A percentile compares a stretch with the other conserved stretches of the same genome.
These are phyloP conservation scores for Didymella pomorum DNA, from an alignment of 2,329 filamentous ascomycete species.

Conservation along the genomic window DNA sequence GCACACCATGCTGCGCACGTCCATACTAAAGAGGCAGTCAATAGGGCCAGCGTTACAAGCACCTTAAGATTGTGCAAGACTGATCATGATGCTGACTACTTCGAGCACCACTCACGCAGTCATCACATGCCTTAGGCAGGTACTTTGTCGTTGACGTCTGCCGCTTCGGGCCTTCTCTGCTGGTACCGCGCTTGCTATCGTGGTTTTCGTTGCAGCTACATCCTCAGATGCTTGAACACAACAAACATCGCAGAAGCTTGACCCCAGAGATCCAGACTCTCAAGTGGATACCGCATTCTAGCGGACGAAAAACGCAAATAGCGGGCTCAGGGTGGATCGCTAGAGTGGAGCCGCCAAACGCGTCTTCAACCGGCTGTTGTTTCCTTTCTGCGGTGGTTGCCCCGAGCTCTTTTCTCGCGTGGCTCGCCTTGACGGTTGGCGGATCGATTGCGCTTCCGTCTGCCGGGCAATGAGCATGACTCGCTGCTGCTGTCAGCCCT, in stretches of 20 bases:
- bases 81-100: conserved; percentile 8
- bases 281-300: not conserved
- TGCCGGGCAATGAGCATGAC: not conserved
- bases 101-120: conserved; percentile 1
- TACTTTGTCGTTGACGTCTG: conserved; percentile 2
- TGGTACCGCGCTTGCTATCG: not conserved
- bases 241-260: conserved; percentile 1
- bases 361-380: not conserved
- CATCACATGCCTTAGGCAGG: not conserved
- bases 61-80: conserved; percentile 11
- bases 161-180: not conserved
- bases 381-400: not conserved
- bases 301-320: conserved; percentile 15
- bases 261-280: conserved; percentile 4
- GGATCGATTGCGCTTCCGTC: conserved; percentile 1
- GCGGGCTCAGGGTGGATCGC: conserved; percentile 1
- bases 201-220: not conserved
- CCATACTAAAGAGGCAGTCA: conserved; percentile 10
- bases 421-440: conserved; percentile 1
- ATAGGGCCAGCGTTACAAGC: conserved; percentile 3
- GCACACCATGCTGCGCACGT: conserved; percentile 3
- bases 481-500: conserved; percentile 6
- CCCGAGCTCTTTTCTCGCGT: conserved; percentile 6
- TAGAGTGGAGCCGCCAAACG: conserved; percentile 1
- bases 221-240: not conserved